A percentile compares a stretch with the other conserved stretches of the same genome.
Evolutionary conservation across 164 flowering plant genomes (phyloP).

Genomic region (Berberis thunbergii): DNA sequence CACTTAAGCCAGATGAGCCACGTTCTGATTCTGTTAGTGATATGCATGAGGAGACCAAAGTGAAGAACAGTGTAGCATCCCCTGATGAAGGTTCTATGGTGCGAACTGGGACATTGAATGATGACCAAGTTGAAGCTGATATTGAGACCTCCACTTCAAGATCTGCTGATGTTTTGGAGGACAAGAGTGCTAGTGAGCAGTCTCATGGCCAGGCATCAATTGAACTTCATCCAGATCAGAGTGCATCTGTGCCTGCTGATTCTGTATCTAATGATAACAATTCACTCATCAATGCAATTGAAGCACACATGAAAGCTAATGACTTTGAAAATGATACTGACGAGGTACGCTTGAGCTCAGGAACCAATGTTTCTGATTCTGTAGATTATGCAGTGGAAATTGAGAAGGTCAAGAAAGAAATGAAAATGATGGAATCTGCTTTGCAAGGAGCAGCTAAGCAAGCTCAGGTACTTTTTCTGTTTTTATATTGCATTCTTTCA

Average conservation of each 20-base stretch:
- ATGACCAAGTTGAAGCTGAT: slow-evolving; percentile 17
- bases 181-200: slow-evolving; percentile 23
- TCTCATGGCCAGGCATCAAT: slow-evolving; percentile 8
- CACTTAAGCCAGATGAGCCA: slow-evolving; percentile 16
- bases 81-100: slow-evolving; percentile 17
- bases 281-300: slow-evolving; percentile 17
- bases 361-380: slow-evolving; percentile 24
- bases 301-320: slow-evolving; percentile 17
- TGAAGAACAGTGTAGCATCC: slow-evolving; percentile 19
- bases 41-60: slow-evolving; percentile 13
- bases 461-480: slow-evolving; percentile 65
- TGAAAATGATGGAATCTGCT: slow-evolving; percentile 98
- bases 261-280: slow-evolving; percentile 26
- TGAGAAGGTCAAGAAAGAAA: slow-evolving; percentile 71
- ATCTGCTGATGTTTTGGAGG: slow-evolving; percentile 16
- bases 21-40: slow-evolving; percentile 8
- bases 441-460: slow-evolving; percentile 98
- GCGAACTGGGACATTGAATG: slow-evolving; percentile 20
- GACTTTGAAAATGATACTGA: slow-evolving; percentile 25
- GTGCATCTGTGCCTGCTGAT: slow-evolving; percentile 18
- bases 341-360: slow-evolving; percentile 34
- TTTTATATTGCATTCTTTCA: slow-evolving; percentile 5
- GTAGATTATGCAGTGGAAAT: slow-evolving; percentile 38
- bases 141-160: slow-evolving; percentile 21
- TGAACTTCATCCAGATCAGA: slow-evolving; percentile 18